Evolutionary conservation across 2,329 filamentous ascomycete species (phyloP).

Genomic region (Dothideomycetes sp.): DNA sequence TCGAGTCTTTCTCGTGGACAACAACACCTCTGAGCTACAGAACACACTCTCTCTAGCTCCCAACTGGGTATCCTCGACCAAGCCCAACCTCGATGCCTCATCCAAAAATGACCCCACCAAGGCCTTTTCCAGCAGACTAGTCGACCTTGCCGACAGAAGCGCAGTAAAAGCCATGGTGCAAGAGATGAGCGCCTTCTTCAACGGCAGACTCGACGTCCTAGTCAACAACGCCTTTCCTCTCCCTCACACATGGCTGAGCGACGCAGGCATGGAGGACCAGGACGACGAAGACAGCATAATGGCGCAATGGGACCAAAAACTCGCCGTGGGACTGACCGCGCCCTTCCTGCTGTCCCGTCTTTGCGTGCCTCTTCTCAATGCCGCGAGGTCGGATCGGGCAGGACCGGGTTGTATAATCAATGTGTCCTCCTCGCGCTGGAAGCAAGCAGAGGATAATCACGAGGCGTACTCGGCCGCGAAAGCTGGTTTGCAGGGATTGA

Average conservation of each 20-base stretch:
- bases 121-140: conserved; percentile 10
- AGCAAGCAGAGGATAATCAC: conserved; percentile 38
- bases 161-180: conserved; percentile 21
- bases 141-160: conserved; percentile 18
- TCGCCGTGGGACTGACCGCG: conserved; percentile 21
- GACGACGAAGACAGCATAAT: conserved; percentile 3
- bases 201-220: conserved; percentile 27
- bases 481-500: conserved; percentile 39
- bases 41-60: conserved; percentile 21
- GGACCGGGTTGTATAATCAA: conserved; percentile 26
- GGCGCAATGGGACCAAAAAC: conserved; percentile 10
- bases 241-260: conserved; percentile 8
- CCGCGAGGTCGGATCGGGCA: conserved; percentile 4
- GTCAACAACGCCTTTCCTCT: conserved; percentile 28
- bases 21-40: conserved; percentile 26
- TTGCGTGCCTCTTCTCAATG: conserved; percentile 17
- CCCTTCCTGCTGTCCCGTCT: conserved; percentile 13
- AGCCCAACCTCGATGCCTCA: neutral
- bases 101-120: too few species aligned
- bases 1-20: conserved; percentile 30
- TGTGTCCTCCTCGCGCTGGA: conserved; percentile 39
- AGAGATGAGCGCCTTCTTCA: conserved; percentile 23
- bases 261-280: conserved; percentile 7
- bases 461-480: conserved; percentile 41
- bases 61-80: conserved; percentile 4